Evolutionary conservation across 176 grass and related monocot genomes (phyloP), one percentile per base, ranked within the genome.

Genomic region (Secale cereale): DNA sequence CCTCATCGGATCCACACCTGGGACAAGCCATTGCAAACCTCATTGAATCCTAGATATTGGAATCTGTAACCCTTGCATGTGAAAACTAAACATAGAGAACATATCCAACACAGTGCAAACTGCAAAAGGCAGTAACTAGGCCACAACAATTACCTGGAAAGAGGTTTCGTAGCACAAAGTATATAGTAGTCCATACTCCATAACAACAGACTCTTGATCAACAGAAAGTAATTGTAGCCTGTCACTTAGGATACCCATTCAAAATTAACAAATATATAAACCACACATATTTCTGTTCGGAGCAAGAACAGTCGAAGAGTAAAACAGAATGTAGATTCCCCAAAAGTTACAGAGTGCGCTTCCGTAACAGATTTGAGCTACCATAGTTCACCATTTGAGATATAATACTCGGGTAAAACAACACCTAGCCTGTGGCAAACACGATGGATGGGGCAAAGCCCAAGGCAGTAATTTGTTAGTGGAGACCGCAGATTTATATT

Each of bases 381-480:
- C 83, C 26, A 25, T 61, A 69, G 68, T 54, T 79, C 74, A 80
- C 48, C 76, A 84, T 79, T 70, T 80, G 85, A 68, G 82, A 65
- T 87, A 84, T 87, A 84, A 76, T 87, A 87, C 61, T 91, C 69
- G 79, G 76, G 89, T 87, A 91, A 91, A 91, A 87, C 81, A 80
- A 59, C 73, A 70, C 68, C 60, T 67, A 70, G 70, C 37, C 81
- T 87, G 76, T 80, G 79, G 85, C 61, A 40, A 84, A 91, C 81
- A 84, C 50, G 68, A 84, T 73, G 77, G 68, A 84, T 73, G 77
- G 85, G 81, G 85, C 89, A 91, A 87, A 81, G 69, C 81, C 81
- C 89, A 91, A 87, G 85, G 16, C 89, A 85, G 76, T 81, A 91
- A 91, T 52, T 87, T 87, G 89, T 80, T 80, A 87, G 89, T 91